These are phyloP conservation scores for Colletotrichum costaricense DNA, from an alignment of 2,329 filamentous ascomycete genomes.

Conservation along the genomic window DNA sequence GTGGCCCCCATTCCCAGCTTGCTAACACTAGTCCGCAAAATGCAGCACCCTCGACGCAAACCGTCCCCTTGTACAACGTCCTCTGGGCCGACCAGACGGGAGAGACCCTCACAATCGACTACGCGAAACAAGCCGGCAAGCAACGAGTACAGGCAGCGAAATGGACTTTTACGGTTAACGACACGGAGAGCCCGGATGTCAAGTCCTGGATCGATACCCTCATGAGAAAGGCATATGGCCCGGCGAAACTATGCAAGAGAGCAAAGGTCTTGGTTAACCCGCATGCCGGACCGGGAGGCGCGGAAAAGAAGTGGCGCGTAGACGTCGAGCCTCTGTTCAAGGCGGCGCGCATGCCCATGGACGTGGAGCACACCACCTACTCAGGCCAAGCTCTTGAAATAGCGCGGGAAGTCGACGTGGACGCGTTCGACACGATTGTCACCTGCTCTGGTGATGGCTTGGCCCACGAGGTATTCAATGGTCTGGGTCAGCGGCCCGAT, in stretches of 20 bases:
- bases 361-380: conserved; percentile 77
- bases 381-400: conserved; percentile 84
- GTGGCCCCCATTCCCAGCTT: background rate
- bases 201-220: conserved; percentile 73
- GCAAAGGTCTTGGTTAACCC: conserved; percentile 94
- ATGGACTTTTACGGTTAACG: conserved; percentile 63
- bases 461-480: conserved; percentile 95
- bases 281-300: conserved; percentile 84
- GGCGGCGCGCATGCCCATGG: conserved; percentile 81
- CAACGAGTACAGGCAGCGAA: conserved; percentile 69
- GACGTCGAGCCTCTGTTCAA: conserved; percentile 85
- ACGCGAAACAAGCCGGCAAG: conserved; percentile 72
- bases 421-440: conserved; percentile 85
- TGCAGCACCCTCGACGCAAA: conserved; percentile 37
- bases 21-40: background rate
- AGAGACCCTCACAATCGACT: conserved; percentile 75
- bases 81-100: conserved; percentile 80
- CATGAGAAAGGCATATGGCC: conserved; percentile 76
- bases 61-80: conserved; percentile 83
- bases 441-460: conserved; percentile 94
- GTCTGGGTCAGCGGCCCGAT: conserved; percentile 81
- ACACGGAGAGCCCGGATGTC: conserved; percentile 55
- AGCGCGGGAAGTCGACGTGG: conserved; percentile 78
- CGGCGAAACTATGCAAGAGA: conserved; percentile 75
- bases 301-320: conserved; percentile 77